Conservation (phyloP, 768 basidiomycete genomes). For the Calocybe indica region DNA sequence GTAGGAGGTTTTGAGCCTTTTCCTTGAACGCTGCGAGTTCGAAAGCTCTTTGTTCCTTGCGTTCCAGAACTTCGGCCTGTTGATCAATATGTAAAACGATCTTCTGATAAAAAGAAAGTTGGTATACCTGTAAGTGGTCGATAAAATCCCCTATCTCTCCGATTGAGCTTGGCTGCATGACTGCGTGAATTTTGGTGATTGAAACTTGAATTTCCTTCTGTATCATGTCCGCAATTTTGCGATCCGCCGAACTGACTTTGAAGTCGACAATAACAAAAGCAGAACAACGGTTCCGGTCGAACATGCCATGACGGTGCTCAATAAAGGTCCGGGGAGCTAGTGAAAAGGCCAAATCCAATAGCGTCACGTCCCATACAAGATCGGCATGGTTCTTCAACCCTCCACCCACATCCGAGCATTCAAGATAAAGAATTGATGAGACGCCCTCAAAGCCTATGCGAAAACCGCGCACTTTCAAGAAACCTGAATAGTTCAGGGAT, state of each 20-base stretch:
- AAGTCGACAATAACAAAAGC: slow-evolving; percentile 86
- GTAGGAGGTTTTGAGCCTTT: slow-evolving; percentile 68
- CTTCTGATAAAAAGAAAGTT: background rate
- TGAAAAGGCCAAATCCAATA: slow-evolving; percentile 79
- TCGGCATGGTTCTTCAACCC: slow-evolving; percentile 41
- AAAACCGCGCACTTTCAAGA: slow-evolving; percentile 73
- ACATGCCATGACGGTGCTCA: slow-evolving; percentile 27
- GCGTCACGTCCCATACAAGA: slow-evolving; percentile 59
- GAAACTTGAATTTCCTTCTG: slow-evolving; percentile 36
- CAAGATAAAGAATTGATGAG: slow-evolving; percentile 67
- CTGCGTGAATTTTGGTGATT: slow-evolving; percentile 79
- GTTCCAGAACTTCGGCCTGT: slow-evolving; percentile 68
- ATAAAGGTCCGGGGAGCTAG: slow-evolving; percentile 55
- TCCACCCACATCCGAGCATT: slow-evolving; percentile 71
- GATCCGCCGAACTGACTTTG: slow-evolving; percentile 31
- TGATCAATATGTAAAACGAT: slow-evolving; percentile 1
- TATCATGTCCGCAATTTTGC: slow-evolving; percentile 4
- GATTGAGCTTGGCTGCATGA: slow-evolving; percentile 92
- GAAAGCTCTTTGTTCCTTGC: slow-evolving; percentile 67
- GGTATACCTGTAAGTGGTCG: slow-evolving; percentile 70
- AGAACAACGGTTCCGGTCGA: slow-evolving; percentile 58
- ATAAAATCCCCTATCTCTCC: slow-evolving; percentile 86
- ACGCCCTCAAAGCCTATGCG: slow-evolving; percentile 71
- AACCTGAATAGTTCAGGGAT: slow-evolving; percentile 37
- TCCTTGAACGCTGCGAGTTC: slow-evolving; percentile 83